Percentiles rank a stretch among this genome's conserved stretches.
Evolutionary conservation across 2,329 filamentous ascomycete genomes (phyloP).

Genomic region (Arthrobotrys megalospora): DNA sequence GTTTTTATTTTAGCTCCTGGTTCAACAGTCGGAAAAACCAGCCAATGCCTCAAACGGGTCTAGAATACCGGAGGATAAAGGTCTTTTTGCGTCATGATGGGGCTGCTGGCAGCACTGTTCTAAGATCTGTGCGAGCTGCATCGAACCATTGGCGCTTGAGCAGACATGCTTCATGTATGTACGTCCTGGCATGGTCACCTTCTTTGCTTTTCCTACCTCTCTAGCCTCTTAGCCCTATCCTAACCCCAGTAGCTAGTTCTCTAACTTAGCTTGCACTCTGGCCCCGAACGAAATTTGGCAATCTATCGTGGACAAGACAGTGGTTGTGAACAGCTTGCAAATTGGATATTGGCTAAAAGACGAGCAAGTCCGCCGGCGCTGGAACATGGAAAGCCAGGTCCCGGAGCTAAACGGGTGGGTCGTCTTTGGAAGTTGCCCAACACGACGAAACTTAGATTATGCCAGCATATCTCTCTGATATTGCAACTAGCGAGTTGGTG

Average conservation of each 20-base stretch:
- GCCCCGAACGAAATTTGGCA: conserved; percentile 29
- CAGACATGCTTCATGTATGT: conserved; percentile 25
- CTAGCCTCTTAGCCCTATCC: conserved; percentile 51
- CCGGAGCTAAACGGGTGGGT: conserved; percentile 58
- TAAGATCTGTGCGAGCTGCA: conserved; percentile 59
- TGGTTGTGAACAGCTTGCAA: conserved; percentile 44
- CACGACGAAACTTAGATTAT: conserved; percentile 33
- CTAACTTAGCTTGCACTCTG: conserved; percentile 43
- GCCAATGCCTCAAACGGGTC: conserved; percentile 54
- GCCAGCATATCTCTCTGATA: conserved; percentile 44
- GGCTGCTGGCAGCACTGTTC: conserved; percentile 30
- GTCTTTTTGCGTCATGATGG: conserved; percentile 59
- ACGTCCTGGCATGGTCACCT: conserved; percentile 18
- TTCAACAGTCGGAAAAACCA: conserved; percentile 61
- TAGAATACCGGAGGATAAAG: conserved; percentile 58
- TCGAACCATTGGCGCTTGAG: conserved; percentile 42
- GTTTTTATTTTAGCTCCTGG: conserved; percentile 60
- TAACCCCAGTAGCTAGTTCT: conserved; percentile 40
- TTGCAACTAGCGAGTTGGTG: conserved; percentile 43
- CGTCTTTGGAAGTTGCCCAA: conserved; percentile 44
- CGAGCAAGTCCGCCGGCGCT: conserved; percentile 21
- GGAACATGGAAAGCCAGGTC: conserved; percentile 23
- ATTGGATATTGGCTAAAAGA: conserved; percentile 57
- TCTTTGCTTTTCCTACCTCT: conserved; percentile 43
- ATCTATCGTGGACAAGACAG: conserved; percentile 38